Evolutionary conservation across 352 stramenopile genomes (phyloP).

Genomic region (Globisporangium echinulatum): DNA sequence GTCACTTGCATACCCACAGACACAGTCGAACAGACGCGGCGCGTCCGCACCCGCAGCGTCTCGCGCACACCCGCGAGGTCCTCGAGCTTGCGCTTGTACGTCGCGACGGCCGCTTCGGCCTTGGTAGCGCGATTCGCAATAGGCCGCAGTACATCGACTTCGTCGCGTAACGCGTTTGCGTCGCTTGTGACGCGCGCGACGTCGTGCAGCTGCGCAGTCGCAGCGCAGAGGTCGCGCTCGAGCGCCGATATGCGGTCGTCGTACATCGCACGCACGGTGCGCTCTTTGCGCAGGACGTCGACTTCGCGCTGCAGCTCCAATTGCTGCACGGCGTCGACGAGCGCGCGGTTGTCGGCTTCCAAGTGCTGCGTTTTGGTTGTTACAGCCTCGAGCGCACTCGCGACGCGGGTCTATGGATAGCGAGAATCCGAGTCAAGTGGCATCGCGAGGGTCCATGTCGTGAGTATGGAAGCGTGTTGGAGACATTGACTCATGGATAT

Average conservation of each 20-base stretch:
- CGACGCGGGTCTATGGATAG: conserved; percentile 28
- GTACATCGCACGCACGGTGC: conserved; percentile 35
- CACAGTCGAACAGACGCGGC: conserved; percentile 9
- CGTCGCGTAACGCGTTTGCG: conserved; percentile 39
- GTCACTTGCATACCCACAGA: background rate
- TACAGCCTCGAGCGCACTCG: conserved; percentile 20
- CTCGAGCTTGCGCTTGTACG: conserved; percentile 73
- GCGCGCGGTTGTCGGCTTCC: conserved; percentile 21
- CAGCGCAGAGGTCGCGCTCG: conserved; percentile 33
- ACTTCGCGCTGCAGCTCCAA: conserved; percentile 36
- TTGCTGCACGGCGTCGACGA: conserved; percentile 27
- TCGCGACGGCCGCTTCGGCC: conserved; percentile 35
- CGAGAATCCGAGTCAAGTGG: no score
- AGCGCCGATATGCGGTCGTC: conserved; percentile 44
- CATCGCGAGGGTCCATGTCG: no score
- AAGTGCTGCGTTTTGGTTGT: conserved; percentile 17
- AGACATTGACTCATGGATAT: no score
- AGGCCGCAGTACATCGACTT: conserved; percentile 63
- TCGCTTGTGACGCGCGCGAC: conserved; percentile 30
- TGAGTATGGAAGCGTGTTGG: no score
- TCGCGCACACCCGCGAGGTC: conserved; percentile 46
- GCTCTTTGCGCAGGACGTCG: conserved; percentile 54
- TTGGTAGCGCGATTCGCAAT: conserved; percentile 40
- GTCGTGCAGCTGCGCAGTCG: conserved; percentile 23
- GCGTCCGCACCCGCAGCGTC: conserved; percentile 24